Evolutionary conservation across 1,284 basidiomycete genomes (phyloP), one percentile per base, ranked within the genome.

Genomic region (Omphalotus olearius): DNA sequence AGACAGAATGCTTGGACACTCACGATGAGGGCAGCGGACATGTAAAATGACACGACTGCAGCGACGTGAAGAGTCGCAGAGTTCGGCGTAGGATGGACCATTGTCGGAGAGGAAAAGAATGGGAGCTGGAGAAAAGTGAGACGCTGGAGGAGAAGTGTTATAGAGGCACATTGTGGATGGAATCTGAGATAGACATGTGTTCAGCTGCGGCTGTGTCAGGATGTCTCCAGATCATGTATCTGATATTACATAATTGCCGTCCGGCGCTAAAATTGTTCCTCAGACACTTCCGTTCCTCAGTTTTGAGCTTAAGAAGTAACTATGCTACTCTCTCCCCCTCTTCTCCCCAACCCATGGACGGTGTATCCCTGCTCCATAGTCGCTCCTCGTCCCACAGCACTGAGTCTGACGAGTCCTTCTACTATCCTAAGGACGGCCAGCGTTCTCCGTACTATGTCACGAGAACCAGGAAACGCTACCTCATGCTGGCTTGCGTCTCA

Each of bases 21-120:
- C 65, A 88, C 84, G 45, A 87, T 77, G 7, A 91, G 69, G 2
- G 87, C 86, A 4, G 86, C 78, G 18, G 67, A 64, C 85, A 90
- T 88, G 73, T 89, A 90, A 66, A 90, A 91, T 7, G 72, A 60
- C 54, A 90, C 86, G 33, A 89, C 87, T n/a, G 67, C 77, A 11
- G 82, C 80, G 47, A 90, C 82, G 64, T 83, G 73, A 53, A 73
- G 55, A 53, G 69, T 62, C 20, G 33, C 26, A 18, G 43, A n/a
- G 59, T 66, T 62, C 55, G 57, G 51, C 60, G 66, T 57, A 62
- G 61, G 54, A 43, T 38, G 18, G 20, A 47, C 40, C 54, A 60
- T 60, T 50, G 38, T 48, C 20, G 23, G n/a, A 40, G 18, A 17
- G 23, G 23, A 23, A 5, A 23, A 23, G 23, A 23, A 23, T 23